Conservation (phyloP, 257 asterid genomes). For the Cinchona pubescens region DNA sequence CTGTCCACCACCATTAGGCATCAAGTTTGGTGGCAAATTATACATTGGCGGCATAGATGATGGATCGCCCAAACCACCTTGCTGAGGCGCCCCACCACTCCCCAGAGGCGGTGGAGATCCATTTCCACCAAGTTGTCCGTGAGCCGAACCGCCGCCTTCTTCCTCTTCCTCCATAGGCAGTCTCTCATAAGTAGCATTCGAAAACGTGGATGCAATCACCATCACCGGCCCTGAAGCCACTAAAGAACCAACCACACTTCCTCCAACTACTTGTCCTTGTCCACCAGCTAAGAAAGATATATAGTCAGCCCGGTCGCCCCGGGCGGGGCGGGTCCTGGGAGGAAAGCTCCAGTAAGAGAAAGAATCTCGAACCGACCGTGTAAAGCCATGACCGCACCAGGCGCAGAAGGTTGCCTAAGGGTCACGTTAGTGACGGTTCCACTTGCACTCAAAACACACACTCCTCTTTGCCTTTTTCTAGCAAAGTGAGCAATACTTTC, state of each 20-base stretch:
- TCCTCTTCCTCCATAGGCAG: constrained; percentile 61
- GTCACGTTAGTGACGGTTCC: constrained; percentile 61
- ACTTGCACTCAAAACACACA: constrained; percentile 59
- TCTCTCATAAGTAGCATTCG: constrained; percentile 67
- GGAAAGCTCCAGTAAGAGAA: constrained; percentile 56
- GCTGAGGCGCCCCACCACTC: constrained; percentile 28
- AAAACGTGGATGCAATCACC: constrained; percentile 63
- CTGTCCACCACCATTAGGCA: constrained; percentile 46
- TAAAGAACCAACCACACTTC: constrained; percentile 58
- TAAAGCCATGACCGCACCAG: constrained; percentile 55
- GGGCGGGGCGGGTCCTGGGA: constrained; percentile 67
- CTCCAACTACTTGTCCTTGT: constrained; percentile 68
- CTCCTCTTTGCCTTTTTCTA: constrained; percentile 50
- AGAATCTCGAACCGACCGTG: constrained; percentile 61
- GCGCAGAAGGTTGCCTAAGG: constrained; percentile 57
- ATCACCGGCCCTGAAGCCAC: constrained; percentile 66
- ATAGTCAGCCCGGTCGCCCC: constrained; percentile 62
- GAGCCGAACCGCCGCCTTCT: constrained; percentile 25
- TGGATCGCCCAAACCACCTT: constrained; percentile 42
- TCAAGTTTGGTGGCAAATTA: constrained; percentile 36
- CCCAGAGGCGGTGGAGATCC: constrained; percentile 40
- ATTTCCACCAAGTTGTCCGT: constrained; percentile 29
- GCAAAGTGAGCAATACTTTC: constrained; percentile 66
- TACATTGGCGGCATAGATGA: constrained; percentile 34
- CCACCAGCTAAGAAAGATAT: constrained; percentile 58